Percentiles rank a stretch among this genome's conserved stretches.
Conservation (phyloP, 306 rosid genomes). For the Pterocarpus macrocarpus region DNA sequence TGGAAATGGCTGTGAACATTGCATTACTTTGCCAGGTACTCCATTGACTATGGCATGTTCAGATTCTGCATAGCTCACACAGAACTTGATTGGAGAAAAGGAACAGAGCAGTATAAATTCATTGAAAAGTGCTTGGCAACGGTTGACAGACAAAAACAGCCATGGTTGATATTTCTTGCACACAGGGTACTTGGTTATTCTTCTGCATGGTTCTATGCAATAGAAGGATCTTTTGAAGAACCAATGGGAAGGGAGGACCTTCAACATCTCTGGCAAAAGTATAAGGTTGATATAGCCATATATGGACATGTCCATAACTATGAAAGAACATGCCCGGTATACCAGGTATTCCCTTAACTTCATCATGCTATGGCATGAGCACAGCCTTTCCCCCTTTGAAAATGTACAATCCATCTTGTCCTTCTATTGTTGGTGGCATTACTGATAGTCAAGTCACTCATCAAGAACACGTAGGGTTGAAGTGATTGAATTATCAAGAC, state of each 20-base stretch:
- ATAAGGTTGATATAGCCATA: slow-evolving; percentile 89
- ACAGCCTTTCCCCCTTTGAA: slow-evolving; percentile 20
- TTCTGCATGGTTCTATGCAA: slow-evolving; percentile 72
- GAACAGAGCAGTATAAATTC: slow-evolving; percentile 84
- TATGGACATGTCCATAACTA: slow-evolving; percentile 97
- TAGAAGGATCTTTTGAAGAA: slow-evolving; percentile 91
- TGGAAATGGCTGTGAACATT: slow-evolving; percentile 7
- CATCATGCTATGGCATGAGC: slow-evolving; percentile 5
- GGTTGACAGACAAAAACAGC: slow-evolving; percentile 94
- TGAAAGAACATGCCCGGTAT: slow-evolving; percentile 92
- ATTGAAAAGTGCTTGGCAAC: slow-evolving; percentile 87
- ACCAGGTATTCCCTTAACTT: slow-evolving; percentile 69
- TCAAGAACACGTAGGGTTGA: too few species aligned
- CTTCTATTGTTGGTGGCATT: background rate
- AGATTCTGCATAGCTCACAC: slow-evolving; percentile 94
- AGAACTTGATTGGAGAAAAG: slow-evolving; percentile 95
- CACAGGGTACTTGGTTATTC: slow-evolving; percentile 97
- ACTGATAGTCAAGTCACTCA: too few species aligned
- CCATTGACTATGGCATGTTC: slow-evolving; percentile 90
- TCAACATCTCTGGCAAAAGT: slow-evolving; percentile 94
- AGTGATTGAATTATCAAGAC: background rate
- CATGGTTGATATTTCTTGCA: slow-evolving; percentile 94
- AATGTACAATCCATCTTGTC: background rate
- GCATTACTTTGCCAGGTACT: slow-evolving; percentile 67
- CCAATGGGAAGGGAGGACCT: slow-evolving; percentile 99